Base-by-base conservation (phyloP, 345 rosid genomes). In the Trapa incisa region DNA sequence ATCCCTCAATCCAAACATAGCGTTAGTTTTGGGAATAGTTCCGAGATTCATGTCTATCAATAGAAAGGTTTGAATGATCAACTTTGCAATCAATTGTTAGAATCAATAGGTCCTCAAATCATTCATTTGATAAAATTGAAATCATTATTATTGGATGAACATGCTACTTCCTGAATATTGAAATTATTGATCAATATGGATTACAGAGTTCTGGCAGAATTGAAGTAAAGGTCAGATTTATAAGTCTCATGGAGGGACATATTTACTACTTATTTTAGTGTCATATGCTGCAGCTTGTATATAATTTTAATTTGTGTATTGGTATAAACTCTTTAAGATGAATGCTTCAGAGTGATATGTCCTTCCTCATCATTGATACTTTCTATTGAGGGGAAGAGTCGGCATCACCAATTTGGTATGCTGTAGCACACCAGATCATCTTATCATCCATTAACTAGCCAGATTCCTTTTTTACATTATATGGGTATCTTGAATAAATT, bases 151-250 rank as follows among this genome's bases (percentile, higher is more conserved):
- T 42, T 42, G 45, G 45, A 42, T 42, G 45, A 42, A 3, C 45
- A 42, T 42, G 45, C 29, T 22, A 22, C 29, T 22, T 22, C 29
- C 29, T 22, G 29, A 22, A 22, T 22, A 22, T 22, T 22, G 29
- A 22, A 22, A 22, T 22, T 22, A 22, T 22, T 22, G 29, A 22
- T 22, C 29, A 22, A 22, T 22, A 22, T 22, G 29, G 29, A 22
- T 22, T 22, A 22, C 29, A 22, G 29, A 22, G 29, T 22, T 22
- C 29, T 22, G 29, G 29, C 29, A 22, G 29, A 22, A 22, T 22
- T 22, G 29, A 22, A 22, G 29, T 22, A 22, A 22, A 22, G 29
- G 29, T 91, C 38, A 73, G 85, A 60, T 45, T 5, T 45, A 22
- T 22, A 68, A 10, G 33, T 50, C n/a, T 72, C 65, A 65, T 38